phyloP scores from a whole-genome alignment of 331 rosid species.

The Cydonia oblonga region DNA sequence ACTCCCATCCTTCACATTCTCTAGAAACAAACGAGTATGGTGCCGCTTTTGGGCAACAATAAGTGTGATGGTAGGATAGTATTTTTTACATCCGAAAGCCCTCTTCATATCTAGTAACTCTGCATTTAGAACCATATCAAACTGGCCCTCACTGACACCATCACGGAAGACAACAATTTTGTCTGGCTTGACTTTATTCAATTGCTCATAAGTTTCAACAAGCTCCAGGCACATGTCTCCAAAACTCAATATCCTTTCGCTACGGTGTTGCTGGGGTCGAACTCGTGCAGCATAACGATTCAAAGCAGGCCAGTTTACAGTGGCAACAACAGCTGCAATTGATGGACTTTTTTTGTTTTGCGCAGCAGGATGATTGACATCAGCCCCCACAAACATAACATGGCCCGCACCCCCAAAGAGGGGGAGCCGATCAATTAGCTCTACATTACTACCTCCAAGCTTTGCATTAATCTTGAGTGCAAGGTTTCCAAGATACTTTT shows the following conservation, averaged over 20 bases:
- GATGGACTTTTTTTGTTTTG: constrained; percentile 42
- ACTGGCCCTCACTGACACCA: constrained; percentile 70
- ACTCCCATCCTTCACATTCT: constrained; percentile 29
- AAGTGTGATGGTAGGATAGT: constrained; percentile 51
- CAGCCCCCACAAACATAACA: constrained; percentile 79
- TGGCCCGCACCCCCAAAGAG: constrained; percentile 31
- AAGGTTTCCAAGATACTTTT: constrained; percentile 47
- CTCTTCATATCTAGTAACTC: constrained; percentile 49
- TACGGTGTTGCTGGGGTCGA: constrained; percentile 36
- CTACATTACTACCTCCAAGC: constrained; percentile 84
- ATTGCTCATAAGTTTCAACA: constrained; percentile 29
- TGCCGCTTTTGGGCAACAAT: constrained; percentile 75
- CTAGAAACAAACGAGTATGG: constrained; percentile 55
- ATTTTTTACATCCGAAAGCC: constrained; percentile 21
- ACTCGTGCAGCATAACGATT: constrained; percentile 70
- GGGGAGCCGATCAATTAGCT: constrained; percentile 40
- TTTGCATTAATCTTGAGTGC: constrained; percentile 77
- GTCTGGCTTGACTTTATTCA: constrained; percentile 39
- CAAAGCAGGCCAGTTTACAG: constrained; percentile 81
- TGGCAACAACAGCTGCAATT: constrained; percentile 66
- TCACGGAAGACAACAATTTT: constrained; percentile 59
- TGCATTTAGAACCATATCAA: constrained; percentile 77
- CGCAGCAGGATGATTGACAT: constrained; percentile 69
- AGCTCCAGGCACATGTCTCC: constrained; percentile 59
- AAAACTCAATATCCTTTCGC: constrained; percentile 45